A percentile compares a stretch with the other conserved stretches of the same genome.
Conservation (phyloP, 2,329 filamentous ascomycete genomes). For the Aspergillus sp. region DNA sequence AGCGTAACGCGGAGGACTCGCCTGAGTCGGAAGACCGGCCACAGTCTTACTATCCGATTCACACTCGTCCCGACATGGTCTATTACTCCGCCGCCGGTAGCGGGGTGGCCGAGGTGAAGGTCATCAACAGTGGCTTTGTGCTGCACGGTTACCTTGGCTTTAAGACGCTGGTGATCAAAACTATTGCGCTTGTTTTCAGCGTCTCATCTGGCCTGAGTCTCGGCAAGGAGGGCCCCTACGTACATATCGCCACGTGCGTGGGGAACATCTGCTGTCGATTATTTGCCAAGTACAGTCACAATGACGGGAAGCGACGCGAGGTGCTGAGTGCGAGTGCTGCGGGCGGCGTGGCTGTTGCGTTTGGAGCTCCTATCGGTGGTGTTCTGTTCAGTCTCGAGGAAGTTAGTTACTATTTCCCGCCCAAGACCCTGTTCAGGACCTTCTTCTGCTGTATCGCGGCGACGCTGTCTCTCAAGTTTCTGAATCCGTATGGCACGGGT, state of each 20-base stretch:
- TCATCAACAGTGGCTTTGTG: slow-evolving; percentile 97
- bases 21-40: slow-evolving; percentile 43
- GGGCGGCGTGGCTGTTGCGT: slow-evolving; percentile 89
- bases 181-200: slow-evolving; percentile 76
- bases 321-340: slow-evolving; percentile 91
- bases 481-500: slow-evolving; percentile 92
- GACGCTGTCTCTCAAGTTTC: slow-evolving; percentile 85
- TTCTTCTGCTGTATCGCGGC: slow-evolving; percentile 97
- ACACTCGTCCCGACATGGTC: slow-evolving; percentile 67
- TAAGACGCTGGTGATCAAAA: slow-evolving; percentile 83
- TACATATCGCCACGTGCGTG: slow-evolving; percentile 94
- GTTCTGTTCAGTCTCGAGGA: slow-evolving; percentile 93
- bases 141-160: slow-evolving; percentile 92
- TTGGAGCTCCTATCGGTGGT: slow-evolving; percentile 85
- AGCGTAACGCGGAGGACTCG: slow-evolving; percentile 46
- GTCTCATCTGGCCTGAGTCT: slow-evolving; percentile 90
- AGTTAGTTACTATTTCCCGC: slow-evolving; percentile 93
- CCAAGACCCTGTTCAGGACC: slow-evolving; percentile 93
- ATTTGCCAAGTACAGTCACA: slow-evolving; percentile 91
- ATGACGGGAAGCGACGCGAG: slow-evolving; percentile 91
- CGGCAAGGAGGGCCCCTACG: slow-evolving; percentile 92
- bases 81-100: slow-evolving; percentile 96
- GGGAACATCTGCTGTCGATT: slow-evolving; percentile 93
- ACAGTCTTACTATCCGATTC: slow-evolving; percentile 30
- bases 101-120: slow-evolving; percentile 94